Percentiles rank a stretch among this genome's conserved stretches.
Conservation (phyloP, 108 stramenopile genomes). For the Licmophora abbreviata region DNA sequence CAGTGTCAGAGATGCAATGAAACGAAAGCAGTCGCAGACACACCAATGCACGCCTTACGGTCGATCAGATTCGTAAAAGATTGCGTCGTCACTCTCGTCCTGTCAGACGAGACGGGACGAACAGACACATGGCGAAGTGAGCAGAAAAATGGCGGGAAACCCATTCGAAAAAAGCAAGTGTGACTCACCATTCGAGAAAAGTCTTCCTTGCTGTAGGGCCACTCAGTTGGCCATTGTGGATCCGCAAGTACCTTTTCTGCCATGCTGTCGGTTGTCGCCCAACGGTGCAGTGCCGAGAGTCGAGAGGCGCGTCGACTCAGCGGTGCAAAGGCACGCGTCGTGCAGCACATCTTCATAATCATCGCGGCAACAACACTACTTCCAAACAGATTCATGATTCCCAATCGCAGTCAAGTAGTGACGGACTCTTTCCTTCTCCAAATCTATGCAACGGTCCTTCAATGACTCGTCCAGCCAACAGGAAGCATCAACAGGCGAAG, state of each 20-base stretch:
- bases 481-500: no score
- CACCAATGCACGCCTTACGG: no score
- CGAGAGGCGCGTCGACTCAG: neutral
- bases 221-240: constrained; percentile 72
- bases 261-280: constrained; percentile 15
- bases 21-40: no score
- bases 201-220: constrained; percentile 71
- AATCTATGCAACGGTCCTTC: no score
- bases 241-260: constrained; percentile 54
- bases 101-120: no score
- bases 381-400: constrained; percentile 1
- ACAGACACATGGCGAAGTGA: no score
- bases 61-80: constrained; percentile 71
- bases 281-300: neutral
- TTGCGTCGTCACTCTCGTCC: constrained; percentile 66
- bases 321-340: neutral
- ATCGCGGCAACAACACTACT: neutral
- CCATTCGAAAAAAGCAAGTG: no score
- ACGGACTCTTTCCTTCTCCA: no score
- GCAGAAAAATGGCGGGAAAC: no score
- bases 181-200: constrained; percentile 51
- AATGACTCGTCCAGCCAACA: no score
- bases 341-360: neutral
- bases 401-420: neutral
- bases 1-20: no score